Conservation (phyloP, 306 rosid species). For the Prosopis cineraria region DNA sequence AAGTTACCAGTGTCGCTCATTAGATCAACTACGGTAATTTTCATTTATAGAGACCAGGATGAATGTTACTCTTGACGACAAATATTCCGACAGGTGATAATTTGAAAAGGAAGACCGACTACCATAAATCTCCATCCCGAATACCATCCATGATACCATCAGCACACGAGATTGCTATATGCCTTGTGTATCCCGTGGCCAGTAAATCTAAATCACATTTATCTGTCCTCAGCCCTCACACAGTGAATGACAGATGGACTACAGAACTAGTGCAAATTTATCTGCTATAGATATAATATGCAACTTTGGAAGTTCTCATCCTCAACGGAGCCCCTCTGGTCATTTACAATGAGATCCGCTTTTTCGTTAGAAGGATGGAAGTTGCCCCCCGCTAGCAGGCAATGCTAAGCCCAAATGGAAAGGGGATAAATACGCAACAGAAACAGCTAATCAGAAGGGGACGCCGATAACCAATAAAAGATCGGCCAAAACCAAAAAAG, state of each 20-base stretch:
- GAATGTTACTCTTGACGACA: neutral
- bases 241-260: neutral
- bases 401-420: slow-evolving; percentile 34
- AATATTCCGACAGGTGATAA: slow-evolving; percentile 4
- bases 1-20: neutral
- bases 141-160: slow-evolving; percentile 26
- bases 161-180: slow-evolving; percentile 27
- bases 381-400: slow-evolving; percentile 25
- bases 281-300: slow-evolving; percentile 14
- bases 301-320: slow-evolving; percentile 30
- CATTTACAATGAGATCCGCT: slow-evolving; percentile 25
- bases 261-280: slow-evolving; percentile 21
- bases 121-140: slow-evolving; percentile 19
- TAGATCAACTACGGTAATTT: neutral
- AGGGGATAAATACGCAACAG: slow-evolving; percentile 25
- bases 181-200: slow-evolving; percentile 20
- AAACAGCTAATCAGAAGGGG: slow-evolving; percentile 23
- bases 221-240: slow-evolving; percentile 15
- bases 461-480: slow-evolving; percentile 40
- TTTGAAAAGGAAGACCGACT: neutral
- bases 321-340: slow-evolving; percentile 19
- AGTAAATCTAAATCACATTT: slow-evolving; percentile 14
- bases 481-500: slow-evolving; percentile 20
- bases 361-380: slow-evolving; percentile 33
- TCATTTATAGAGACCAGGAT: neutral